phyloP scores from a whole-genome alignment of 345 rosid genomes.

The Salix caprea region DNA sequence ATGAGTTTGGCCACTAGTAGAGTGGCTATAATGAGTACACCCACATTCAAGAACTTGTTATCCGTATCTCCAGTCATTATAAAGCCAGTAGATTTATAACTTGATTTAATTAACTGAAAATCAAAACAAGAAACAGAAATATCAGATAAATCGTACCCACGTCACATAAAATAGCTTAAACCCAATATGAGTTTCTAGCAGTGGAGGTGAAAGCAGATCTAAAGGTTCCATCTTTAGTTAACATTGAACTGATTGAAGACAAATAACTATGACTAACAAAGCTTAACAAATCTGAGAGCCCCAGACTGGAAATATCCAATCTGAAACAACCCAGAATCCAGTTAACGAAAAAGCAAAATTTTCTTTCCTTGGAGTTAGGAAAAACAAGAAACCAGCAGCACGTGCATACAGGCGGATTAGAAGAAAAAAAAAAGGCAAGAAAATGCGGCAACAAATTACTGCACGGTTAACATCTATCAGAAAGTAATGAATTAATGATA shows the following conservation, averaged over 20 bases:
- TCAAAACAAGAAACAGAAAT: not conserved
- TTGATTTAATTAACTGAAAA: slow-evolving; percentile 5
- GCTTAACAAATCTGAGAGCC: not conserved
- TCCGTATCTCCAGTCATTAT: slow-evolving; percentile 38
- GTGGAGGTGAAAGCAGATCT: not conserved
- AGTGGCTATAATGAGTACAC: slow-evolving; percentile 61
- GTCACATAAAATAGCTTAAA: not conserved
- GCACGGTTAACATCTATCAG: too few relatives aligned
- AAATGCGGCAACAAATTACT: not conserved
- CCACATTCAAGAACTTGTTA: slow-evolving; percentile 54
- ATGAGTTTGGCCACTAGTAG: slow-evolving; percentile 69
- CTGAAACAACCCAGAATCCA: not conserved
- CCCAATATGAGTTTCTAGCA: not conserved
- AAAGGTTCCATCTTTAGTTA: not conserved
- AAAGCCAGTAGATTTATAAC: not conserved
- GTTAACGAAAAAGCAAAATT: not conserved
- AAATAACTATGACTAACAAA: not conserved
- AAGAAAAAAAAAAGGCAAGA: not conserved
- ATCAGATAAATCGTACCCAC: not conserved
- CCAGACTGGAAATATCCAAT: not conserved
- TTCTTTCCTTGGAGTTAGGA: not conserved
- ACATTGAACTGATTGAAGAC: not conserved
- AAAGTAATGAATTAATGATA: not conserved
- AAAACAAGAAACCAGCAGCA: not conserved
- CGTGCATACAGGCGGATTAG: not conserved